phyloP scores from a whole-genome alignment of 257 asterid genomes.

The Penstemon barbatus region DNA sequence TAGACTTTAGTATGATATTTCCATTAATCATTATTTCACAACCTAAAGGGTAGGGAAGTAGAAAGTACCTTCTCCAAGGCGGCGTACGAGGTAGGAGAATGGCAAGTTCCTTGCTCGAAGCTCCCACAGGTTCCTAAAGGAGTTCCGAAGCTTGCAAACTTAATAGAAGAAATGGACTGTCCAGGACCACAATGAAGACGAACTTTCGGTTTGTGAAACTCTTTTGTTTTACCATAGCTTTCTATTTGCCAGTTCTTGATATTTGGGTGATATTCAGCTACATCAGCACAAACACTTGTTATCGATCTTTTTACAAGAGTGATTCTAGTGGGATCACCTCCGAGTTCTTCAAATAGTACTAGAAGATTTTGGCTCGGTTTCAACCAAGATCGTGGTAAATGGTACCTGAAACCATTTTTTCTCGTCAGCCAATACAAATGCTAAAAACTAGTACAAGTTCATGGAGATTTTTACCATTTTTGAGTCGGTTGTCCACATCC shows the following conservation, averaged over 20 bases:
- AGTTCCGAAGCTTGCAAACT: conserved; percentile 98
- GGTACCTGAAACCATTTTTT: conserved; percentile 65
- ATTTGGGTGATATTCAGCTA: conserved; percentile 84
- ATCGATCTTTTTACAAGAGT: conserved; percentile 70
- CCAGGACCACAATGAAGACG: conserved; percentile 71
- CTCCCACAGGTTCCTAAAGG: conserved; percentile 86
- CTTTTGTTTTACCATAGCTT: conserved; percentile 59
- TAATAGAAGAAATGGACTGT: conserved; percentile 69
- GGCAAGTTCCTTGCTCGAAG: conserved; percentile 89
- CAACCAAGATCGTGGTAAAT: conserved; percentile 85
- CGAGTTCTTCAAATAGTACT: conserved; percentile 90
- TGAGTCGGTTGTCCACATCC: conserved; percentile 96
- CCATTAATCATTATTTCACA: conserved; percentile 1
- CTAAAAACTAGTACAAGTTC: neutral
- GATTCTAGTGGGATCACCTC: conserved; percentile 84
- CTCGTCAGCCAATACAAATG: neutral
- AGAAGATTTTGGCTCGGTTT: conserved; percentile 72
- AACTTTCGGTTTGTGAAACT: conserved; percentile 67
- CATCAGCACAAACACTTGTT: conserved; percentile 77
- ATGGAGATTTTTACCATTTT: conserved; percentile 53
- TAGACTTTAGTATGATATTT: neutral
- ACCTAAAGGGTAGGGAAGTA: neutral
- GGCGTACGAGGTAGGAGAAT: conserved; percentile 62
- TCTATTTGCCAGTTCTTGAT: conserved; percentile 79
- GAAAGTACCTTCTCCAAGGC: conserved; percentile 65